phyloP scores from a whole-genome alignment of 768 basidiomycete genomes.

The Termitomyces sp. region DNA sequence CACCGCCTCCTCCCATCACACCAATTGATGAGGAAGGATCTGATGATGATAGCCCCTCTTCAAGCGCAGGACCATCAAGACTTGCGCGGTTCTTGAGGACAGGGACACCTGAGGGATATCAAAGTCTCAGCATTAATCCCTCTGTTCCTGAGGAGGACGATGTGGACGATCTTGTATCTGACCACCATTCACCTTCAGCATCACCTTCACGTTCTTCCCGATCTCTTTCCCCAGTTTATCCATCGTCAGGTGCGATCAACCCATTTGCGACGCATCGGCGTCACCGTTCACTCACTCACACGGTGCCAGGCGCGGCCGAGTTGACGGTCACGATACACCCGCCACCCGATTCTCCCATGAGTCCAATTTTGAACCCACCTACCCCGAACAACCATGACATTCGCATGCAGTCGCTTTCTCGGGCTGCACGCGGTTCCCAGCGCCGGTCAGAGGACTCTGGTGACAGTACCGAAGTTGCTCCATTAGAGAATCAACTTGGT shows the following conservation, averaged over 20 bases:
- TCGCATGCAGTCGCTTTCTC: slow-evolving; percentile 63
- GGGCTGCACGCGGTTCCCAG: slow-evolving; percentile 24
- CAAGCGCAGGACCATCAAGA: slow-evolving; percentile 44
- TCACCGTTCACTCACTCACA: slow-evolving; percentile 64
- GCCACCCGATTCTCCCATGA: slow-evolving; percentile 75
- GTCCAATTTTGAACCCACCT: slow-evolving; percentile 71
- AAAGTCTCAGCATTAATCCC: slow-evolving; percentile 21
- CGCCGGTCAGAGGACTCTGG: slow-evolving; percentile 31
- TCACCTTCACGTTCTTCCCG: slow-evolving; percentile 43
- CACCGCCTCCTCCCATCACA: slow-evolving; percentile 68
- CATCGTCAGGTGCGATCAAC: slow-evolving; percentile 74
- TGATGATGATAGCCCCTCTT: slow-evolving; percentile 29
- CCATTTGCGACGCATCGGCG: slow-evolving; percentile 73
- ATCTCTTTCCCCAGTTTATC: slow-evolving; percentile 55
- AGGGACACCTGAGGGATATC: slow-evolving; percentile 22
- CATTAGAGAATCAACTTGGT: slow-evolving; percentile 27
- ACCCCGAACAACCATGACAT: slow-evolving; percentile 85
- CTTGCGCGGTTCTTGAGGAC: slow-evolving; percentile 19
- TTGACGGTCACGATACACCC: slow-evolving; percentile 67
- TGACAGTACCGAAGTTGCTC: slow-evolving; percentile 18
- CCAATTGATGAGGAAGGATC: slow-evolving; percentile 63
- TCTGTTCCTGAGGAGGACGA: slow-evolving; percentile 17
- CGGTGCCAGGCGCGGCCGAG: slow-evolving; percentile 59
- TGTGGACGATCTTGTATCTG: slow-evolving; percentile 19
- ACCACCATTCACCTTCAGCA: neutral